phyloP scores from a whole-genome alignment of 1,139 yeast genomes.

The Zygoascus meyerae region DNA sequence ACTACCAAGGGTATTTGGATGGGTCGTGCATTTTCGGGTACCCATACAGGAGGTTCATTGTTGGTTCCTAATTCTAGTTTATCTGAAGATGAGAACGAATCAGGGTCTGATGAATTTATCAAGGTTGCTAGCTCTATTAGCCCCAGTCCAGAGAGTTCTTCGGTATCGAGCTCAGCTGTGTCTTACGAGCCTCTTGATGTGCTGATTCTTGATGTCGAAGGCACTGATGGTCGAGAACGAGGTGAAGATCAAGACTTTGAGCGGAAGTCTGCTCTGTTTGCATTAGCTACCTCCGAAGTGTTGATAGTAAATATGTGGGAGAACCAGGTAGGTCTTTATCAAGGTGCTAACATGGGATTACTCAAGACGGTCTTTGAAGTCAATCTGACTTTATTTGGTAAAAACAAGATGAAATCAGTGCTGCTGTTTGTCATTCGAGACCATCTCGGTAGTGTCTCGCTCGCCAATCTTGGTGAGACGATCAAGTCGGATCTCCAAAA shows the following conservation, averaged over 20 bases:
- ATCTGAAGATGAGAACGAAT: conserved; percentile 9
- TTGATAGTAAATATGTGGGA: conserved; percentile 95
- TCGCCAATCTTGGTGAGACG: conserved; percentile 63
- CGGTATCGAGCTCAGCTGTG: neutral
- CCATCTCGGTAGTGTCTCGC: conserved; percentile 82
- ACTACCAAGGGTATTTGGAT: conserved; percentile 97
- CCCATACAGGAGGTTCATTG: neutral
- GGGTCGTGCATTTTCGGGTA: conserved; percentile 41
- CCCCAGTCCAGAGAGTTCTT: conserved; percentile 1
- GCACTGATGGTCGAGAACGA: conserved; percentile 95
- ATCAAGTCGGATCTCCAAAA: conserved; percentile 61
- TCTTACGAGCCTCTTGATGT: conserved; percentile 29
- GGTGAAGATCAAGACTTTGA: conserved; percentile 99
- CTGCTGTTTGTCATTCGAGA: conserved; percentile 88
- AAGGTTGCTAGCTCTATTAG: conserved; percentile 11
- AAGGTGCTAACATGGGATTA: conserved; percentile 96
- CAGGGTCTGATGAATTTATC: conserved; percentile 14
- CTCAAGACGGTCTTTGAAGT: conserved; percentile 95
- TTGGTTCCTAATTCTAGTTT: neutral
- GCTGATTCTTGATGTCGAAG: conserved; percentile 94
- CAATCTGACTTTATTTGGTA: conserved; percentile 66
- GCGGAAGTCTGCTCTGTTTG: conserved; percentile 91
- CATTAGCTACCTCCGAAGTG: conserved; percentile 85
- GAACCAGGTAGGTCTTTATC: conserved; percentile 91
- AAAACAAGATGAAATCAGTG: conserved; percentile 51